Evolutionary conservation across 108 stramenopile genomes (phyloP), one percentile per base, ranked within the genome.

Genomic region (Hondaea fermentalgiana): DNA sequence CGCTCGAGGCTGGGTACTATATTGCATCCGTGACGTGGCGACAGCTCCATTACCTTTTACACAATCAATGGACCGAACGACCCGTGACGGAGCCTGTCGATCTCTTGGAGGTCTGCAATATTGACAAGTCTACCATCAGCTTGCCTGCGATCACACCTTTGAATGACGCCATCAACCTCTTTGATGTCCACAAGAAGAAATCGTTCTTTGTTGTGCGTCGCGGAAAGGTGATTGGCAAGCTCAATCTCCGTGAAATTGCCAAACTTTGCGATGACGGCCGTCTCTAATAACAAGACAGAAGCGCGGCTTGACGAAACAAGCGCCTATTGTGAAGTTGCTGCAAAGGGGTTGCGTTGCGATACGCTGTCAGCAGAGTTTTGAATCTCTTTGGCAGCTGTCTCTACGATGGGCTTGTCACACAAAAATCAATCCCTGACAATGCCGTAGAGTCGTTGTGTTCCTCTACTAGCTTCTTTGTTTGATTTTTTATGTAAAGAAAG

Each of bases 121-220:
- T 83, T 16, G 76, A 83, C 76, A 47, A 83, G 28, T 83, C 76
- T 3, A 83, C 76, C 3, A 47, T 83, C 51, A 53, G 49, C 28
- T 12, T 83, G 6, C 76, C 76, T 8, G 45, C 49, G 10, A 16
- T 53, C 17, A 83, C 76, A 35, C 76, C 76, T 6, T 35, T 83
- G 10, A 83, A 83, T 3, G 76, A 83, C 3, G 76, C 76, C 45
- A 83, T 83, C 5, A 83, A 83, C 49, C 51, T 53, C 51, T 83
- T 83, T 3, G 76, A 83, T 28, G 76, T 83, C 1, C 76, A 83
- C 76, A 83, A 83, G 76, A 47, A 53, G n/a, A 83, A 83, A 45
- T 83, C 76, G 16, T 83, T 83, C 51, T 83, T 83, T 35, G 76
- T 83, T 6, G 51, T 23, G 23, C 45, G 51, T 6, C 49, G 51